phyloP scores from a whole-genome alignment of 371 early-diverging fungal species.

The Mucor velutinosus region DNA sequence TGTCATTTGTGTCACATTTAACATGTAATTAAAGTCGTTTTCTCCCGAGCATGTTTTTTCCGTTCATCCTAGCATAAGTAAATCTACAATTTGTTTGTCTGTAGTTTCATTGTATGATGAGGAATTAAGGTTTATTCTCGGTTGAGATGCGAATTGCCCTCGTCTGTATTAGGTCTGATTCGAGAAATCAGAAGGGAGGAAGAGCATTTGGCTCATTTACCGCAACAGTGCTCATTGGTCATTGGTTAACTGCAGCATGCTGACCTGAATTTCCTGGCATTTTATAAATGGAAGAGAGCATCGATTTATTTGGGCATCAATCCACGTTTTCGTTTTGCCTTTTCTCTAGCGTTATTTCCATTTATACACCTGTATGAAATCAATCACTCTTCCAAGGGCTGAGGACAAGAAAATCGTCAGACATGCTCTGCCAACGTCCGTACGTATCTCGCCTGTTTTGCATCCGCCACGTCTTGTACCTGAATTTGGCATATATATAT shows the following conservation, averaged over 20 bases:
- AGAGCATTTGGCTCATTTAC: too few relatives aligned
- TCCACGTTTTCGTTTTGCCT: slow-evolving; percentile 5
- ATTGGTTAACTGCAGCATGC: not conserved
- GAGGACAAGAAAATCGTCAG: slow-evolving; percentile 43
- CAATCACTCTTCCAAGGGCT: slow-evolving; percentile 25
- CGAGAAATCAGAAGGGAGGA: not conserved
- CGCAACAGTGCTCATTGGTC: too few relatives aligned
- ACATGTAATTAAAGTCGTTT: not conserved
- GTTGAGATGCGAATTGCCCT: not conserved
- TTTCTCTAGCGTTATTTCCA: slow-evolving; percentile 8
- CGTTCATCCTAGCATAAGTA: not conserved
- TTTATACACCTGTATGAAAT: slow-evolving; percentile 12
- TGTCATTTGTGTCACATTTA: slow-evolving; percentile 12
- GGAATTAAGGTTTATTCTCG: not conserved
- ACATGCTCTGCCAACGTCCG: slow-evolving; percentile 39
- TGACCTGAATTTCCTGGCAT: not conserved
- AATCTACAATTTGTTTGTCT: not conserved
- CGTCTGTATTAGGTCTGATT: not conserved
- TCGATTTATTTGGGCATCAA: not conserved
- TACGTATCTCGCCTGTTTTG: slow-evolving; percentile 7
- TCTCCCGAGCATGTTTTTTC: slow-evolving; percentile 7
- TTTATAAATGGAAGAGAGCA: not conserved
- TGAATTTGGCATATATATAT: not conserved
- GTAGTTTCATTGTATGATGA: not conserved
- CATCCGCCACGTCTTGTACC: not conserved